A percentile compares a stretch with the other conserved stretches of the same genome.
Evolutionary conservation across 2,329 filamentous ascomycete species (phyloP).

Genomic region (Aureobasidium sp.): DNA sequence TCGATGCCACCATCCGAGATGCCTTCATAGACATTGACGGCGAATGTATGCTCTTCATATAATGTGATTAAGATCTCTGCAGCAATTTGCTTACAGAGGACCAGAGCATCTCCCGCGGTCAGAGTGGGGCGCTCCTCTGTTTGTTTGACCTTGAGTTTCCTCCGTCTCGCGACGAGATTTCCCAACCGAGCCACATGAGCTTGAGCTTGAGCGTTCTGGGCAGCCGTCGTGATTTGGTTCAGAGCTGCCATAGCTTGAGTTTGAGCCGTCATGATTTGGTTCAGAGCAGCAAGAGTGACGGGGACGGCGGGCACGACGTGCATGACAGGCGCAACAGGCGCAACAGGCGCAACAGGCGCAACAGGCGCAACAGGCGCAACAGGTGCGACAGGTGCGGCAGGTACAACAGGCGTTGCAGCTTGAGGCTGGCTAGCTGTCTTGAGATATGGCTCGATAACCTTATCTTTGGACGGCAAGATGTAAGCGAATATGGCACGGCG

Average conservation of each 20-base stretch:
- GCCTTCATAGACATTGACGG: conserved; percentile 9
- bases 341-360: background rate
- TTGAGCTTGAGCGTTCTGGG: background rate
- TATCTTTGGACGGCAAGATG: background rate
- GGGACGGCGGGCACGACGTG: background rate
- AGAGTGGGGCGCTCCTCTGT: background rate
- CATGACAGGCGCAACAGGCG: background rate
- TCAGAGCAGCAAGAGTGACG: too few species aligned
- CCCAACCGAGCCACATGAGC: background rate
- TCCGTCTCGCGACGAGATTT: too few species aligned
- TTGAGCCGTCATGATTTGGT: background rate
- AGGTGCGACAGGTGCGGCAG: background rate
- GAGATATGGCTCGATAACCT: background rate
- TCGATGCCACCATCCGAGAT: conserved; percentile 26
- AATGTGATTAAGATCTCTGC: conserved; percentile 18
- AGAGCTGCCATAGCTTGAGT: background rate
- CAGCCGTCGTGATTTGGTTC: too few species aligned
- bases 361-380: background rate
- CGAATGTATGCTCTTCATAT: conserved; percentile 21
- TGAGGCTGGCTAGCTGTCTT: background rate
- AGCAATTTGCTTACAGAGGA: conserved; percentile 20
- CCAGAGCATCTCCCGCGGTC: conserved; percentile 19
- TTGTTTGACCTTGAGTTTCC: background rate
- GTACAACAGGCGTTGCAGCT: background rate
- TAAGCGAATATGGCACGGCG: conserved; percentile 9